A percentile compares a stretch with the other conserved stretches of the same genome.
Conservation (phyloP, 257 asterid genomes). For the Solanum ossicruentum region DNA sequence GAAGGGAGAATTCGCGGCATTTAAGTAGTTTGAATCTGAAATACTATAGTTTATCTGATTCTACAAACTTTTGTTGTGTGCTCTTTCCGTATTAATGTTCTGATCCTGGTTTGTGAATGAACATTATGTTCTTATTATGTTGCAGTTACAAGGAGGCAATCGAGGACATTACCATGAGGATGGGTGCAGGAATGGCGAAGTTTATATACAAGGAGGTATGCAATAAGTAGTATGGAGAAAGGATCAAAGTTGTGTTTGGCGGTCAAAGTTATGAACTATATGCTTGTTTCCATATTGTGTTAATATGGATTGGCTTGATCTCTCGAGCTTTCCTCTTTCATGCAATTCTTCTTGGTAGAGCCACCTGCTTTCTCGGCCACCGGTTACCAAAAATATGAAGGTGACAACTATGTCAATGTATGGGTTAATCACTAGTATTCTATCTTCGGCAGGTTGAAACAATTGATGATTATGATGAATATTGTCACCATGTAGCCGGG, state of each 20-base stretch:
- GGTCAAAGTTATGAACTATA: background rate
- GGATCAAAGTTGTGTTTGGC: background rate
- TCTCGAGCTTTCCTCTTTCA: background rate
- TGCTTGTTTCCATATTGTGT: background rate
- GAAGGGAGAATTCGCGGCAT: background rate
- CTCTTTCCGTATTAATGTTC: background rate
- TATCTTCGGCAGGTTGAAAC: constrained; percentile 69
- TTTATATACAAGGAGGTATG: constrained; percentile 91
- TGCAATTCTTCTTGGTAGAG: background rate
- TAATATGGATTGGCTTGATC: background rate
- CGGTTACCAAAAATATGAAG: background rate
- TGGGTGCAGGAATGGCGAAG: constrained; percentile 99
- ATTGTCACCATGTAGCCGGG: constrained; percentile 97
- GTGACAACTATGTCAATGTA: background rate
- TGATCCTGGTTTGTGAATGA: background rate
- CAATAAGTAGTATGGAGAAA: background rate
- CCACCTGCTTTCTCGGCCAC: background rate
- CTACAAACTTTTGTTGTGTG: background rate
- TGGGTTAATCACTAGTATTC: background rate
- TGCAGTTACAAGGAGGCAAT: constrained; percentile 89
- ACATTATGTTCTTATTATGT: background rate
- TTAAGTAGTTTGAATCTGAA: background rate
- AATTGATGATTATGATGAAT: constrained; percentile 80
- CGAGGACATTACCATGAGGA: constrained; percentile 89
- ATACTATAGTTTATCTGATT: background rate